Base-by-base conservation (phyloP, 1,284 basidiomycete genomes). In the Agaricales sp. region DNA sequence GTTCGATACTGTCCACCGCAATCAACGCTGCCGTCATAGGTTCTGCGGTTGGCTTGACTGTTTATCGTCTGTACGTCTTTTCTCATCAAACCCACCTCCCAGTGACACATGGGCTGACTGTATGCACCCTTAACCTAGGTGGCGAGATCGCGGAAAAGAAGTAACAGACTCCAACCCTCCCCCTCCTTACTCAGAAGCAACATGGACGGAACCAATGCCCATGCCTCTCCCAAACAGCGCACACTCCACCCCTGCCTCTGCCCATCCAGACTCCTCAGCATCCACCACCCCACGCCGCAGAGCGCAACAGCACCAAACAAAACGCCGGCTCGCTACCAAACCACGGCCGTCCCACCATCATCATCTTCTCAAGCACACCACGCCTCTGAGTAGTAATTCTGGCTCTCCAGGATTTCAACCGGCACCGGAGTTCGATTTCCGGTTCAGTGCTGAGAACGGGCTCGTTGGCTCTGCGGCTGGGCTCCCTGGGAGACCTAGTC, bases 21-120 rank as follows among this genome's bases (percentile, higher is more conserved):
- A 68, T 89, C 64, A 85, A 75, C 66, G 85, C 86, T 55, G 87
- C 83, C 47, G 74, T 89, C 52, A 84, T 89, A 53, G 85, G 86
- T 52, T 82, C 84, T 26, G 87, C 87, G 14, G 86, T 89, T 46
- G 86, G 87, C 52, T 71, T 88, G 54, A 87, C 86, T 46, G 83
- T 87, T 43, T 89, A 87, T 67, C 77, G 85, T 63, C 67, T 89
- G 87, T 88, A 62, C 68, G 83, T 73, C 22, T 45, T 46, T 51
- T 46, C 18, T 19, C 41, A 30, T 30, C 47, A 43, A 46, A 12
- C 43, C 23, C 14, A 18, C 43, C 45, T 26, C 4, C 45, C 3
- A n/a, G n/a, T n/a, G n/a, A n/a, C n/a, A n/a, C n/a, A n/a, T n/a
- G n/a, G n/a, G n/a, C 45, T 48, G 18, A 30, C 16, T 30, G 23